phyloP scores from a whole-genome alignment of 2,329 filamentous ascomycete species.

The Monilinia laxa region DNA sequence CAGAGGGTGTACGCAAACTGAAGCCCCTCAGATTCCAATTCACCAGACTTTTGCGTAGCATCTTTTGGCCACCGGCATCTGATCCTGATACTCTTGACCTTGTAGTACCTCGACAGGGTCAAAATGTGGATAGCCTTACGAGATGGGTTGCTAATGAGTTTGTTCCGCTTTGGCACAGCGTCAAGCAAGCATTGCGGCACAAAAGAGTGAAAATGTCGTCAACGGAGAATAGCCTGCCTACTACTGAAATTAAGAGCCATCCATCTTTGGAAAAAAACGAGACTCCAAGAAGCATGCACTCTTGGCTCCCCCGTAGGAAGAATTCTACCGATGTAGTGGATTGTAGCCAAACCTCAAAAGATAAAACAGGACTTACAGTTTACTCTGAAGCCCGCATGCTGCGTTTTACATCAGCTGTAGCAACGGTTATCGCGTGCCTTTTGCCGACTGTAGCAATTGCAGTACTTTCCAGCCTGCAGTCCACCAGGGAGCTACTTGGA shows the following conservation, averaged over 20 bases:
- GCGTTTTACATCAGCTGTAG: constrained; percentile 26
- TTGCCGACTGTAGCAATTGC: constrained; percentile 30
- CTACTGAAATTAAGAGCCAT: constrained; percentile 1
- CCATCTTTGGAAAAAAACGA: background rate
- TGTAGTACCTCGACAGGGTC: constrained; percentile 22
- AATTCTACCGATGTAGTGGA: background rate
- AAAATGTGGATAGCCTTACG: constrained; percentile 27
- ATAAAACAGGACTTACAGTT: background rate
- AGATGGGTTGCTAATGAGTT: constrained; percentile 28
- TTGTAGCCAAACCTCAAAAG: background rate
- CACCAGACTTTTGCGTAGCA: constrained; percentile 14
- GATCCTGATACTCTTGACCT: constrained; percentile 23
- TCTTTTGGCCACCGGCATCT: background rate
- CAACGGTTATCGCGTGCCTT: constrained; percentile 31
- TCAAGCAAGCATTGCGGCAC: background rate
- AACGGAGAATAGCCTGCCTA: background rate
- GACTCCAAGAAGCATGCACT: background rate
- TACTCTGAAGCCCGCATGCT: constrained; percentile 15
- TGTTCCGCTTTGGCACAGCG: constrained; percentile 25
- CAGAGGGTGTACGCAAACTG: background rate
- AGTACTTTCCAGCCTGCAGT: constrained; percentile 27
- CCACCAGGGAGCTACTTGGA: constrained; percentile 21
- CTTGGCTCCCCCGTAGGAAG: background rate
- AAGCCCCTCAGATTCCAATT: constrained; percentile 19
- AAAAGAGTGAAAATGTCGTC: background rate